Evolutionary conservation across 208 protist genomes (phyloP), one percentile per base, ranked within the genome.

Genomic region (Zelonia costaricensis): DNA sequence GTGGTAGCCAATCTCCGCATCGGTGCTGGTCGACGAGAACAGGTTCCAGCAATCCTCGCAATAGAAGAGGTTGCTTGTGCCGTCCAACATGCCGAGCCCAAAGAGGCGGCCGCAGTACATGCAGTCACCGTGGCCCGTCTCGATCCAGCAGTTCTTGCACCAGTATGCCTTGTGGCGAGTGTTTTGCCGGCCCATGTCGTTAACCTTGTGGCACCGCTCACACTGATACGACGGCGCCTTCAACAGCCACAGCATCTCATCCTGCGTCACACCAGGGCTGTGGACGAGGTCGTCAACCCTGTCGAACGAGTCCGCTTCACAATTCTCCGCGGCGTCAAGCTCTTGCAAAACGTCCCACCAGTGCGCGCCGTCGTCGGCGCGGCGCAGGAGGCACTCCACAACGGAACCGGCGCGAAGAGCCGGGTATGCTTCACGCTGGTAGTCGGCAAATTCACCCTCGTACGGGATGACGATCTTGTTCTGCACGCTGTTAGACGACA

Each of bases 291-390:
- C 73, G 25, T 95, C 80, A 4, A 92, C 76, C 20, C 74, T 47
- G 40, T 78, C 66, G 44, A 75, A 85, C 1, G 74, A 58, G 48
- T 71, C 40, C 4, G 71, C 59, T 10, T 43, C 61, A 16, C 51
- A 60, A 36, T 43, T 71, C n/a, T 74, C 69, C 10, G 45, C 31
- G 18, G 53, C 28, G 61, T 80, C 66, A 0, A 73, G 77, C 25
- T 72, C 66, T 33, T 74, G 75, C 48, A 95, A 35, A 43, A 92
- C 57, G 71, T 93, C 86, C 86, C 89, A 95, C 89, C 89, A 95
- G 64, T 93, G 89, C 31, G 85, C 74, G 3, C 82, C 84, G 55
- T 95, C 84, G 54, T 88, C 62, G 27, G 74, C 78, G 45, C 79
- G 65, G 23, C 72, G 66, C 20, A 90, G 72, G 22, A 93, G 48